Evolutionary conservation across 2,329 filamentous ascomycete species (phyloP).

Genomic region (Colletotrichum sp.): DNA sequence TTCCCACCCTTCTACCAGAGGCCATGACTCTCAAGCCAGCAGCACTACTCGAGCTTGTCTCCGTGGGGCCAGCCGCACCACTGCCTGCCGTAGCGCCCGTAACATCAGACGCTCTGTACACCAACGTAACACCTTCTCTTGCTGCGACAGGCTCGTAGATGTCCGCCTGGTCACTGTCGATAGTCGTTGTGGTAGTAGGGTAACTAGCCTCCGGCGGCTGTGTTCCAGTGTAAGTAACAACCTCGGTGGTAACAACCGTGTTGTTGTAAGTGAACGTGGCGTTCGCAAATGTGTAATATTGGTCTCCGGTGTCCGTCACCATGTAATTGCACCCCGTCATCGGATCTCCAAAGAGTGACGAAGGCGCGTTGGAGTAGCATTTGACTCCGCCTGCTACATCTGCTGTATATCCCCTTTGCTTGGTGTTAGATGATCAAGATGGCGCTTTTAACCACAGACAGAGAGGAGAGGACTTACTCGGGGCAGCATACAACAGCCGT

Average conservation of each 20-base stretch:
- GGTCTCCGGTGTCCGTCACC: neutral
- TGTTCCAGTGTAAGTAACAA: neutral
- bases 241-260: neutral
- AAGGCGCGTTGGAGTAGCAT: neutral
- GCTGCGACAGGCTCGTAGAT: neutral
- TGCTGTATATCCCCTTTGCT: neutral
- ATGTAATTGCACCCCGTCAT: neutral
- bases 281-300: neutral
- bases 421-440: neutral
- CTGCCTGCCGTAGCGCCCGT: neutral
- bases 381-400: neutral
- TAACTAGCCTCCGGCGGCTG: neutral
- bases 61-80: neutral
- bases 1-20: neutral
- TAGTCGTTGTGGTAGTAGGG: neutral
- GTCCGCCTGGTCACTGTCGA: neutral
- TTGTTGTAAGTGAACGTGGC: slow-evolving; percentile 10
- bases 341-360: neutral
- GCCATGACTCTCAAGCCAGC: neutral
- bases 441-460: too few species aligned
- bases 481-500: slow-evolving; percentile 5
- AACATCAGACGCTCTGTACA: neutral
- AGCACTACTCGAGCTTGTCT: neutral
- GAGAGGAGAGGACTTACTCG: neutral
- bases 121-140: neutral